phyloP scores from a whole-genome alignment of 805 yeast genomes.

The Kuraishia piskuri region DNA sequence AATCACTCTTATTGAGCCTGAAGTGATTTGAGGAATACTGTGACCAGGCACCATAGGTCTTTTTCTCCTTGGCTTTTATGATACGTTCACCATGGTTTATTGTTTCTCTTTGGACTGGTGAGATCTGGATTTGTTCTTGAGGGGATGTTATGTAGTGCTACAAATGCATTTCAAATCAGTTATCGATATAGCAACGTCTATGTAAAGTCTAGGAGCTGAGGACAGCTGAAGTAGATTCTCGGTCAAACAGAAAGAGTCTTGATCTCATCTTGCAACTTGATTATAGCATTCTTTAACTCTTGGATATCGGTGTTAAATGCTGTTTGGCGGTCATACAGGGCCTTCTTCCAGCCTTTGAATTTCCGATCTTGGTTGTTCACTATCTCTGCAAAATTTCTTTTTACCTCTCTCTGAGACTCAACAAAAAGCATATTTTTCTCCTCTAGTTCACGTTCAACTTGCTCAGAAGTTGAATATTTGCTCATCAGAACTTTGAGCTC shows the following conservation, averaged over 20 bases:
- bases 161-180: not conserved
- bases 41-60: too few relatives aligned
- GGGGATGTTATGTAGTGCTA: not conserved
- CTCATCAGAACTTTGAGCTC: constrained; percentile 28
- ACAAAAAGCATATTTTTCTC: constrained; percentile 39
- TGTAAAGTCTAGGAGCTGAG: not conserved
- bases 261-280: constrained; percentile 25
- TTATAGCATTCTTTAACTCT: constrained; percentile 25
- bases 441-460: constrained; percentile 29
- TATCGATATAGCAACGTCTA: not conserved
- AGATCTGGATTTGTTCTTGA: too few relatives aligned
- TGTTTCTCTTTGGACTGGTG: too few relatives aligned
- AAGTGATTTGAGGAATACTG: not conserved
- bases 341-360: constrained; percentile 55
- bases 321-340: constrained; percentile 46
- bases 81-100: not conserved
- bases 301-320: constrained; percentile 48
- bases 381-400: constrained; percentile 32
- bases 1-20: not conserved
- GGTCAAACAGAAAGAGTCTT: not conserved
- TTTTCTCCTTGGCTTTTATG: too few relatives aligned
- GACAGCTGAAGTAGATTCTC: not conserved
- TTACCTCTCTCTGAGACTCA: constrained; percentile 33
- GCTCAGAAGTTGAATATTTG: constrained; percentile 5
- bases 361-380: constrained; percentile 42